Conservation (phyloP, 2,329 filamentous ascomycete species). For the Rugonectria rugulosa region DNA sequence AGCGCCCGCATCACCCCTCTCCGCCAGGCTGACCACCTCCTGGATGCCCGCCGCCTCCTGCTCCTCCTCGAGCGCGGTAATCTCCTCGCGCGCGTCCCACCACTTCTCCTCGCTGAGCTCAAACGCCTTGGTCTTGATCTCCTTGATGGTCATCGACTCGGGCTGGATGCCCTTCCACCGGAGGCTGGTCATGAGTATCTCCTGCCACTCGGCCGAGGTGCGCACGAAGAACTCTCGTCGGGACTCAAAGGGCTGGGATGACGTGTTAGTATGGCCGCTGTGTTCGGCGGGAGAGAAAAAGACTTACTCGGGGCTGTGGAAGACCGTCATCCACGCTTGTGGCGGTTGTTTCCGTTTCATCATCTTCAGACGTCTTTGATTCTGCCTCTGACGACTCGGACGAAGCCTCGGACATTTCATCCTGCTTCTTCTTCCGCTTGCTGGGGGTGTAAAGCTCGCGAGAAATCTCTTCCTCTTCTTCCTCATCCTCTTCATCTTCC, state of each 20-base stretch:
- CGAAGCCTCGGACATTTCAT: conserved; percentile 51
- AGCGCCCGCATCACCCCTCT: conserved; percentile 66
- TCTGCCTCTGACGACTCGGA: conserved; percentile 37
- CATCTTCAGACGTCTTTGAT: conserved; percentile 49
- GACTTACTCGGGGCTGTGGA: conserved; percentile 69
- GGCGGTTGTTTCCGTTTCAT: conserved; percentile 56
- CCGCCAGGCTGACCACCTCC: conserved; percentile 88
- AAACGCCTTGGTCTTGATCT: conserved; percentile 91
- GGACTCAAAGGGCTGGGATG: conserved; percentile 80
- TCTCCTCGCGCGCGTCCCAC: conserved; percentile 98
- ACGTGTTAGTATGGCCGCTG: neutral
- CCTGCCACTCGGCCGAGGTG: conserved; percentile 90
- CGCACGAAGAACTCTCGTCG: conserved; percentile 91
- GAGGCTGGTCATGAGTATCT: conserved; percentile 78
- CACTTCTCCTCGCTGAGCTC: conserved; percentile 93
- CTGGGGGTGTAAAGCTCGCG: conserved; percentile 58
- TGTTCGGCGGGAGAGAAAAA: neutral
- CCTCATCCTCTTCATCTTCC: conserved; percentile 63
- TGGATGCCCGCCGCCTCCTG: conserved; percentile 95
- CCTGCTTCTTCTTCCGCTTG: conserved; percentile 63
- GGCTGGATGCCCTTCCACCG: conserved; percentile 72
- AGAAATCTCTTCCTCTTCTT: conserved; percentile 58
- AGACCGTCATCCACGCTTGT: conserved; percentile 74
- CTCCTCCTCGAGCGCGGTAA: conserved; percentile 90
- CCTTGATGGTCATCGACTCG: conserved; percentile 80